A percentile compares a stretch with the other conserved stretches of the same genome.
These are phyloP conservation scores for Sporothrix schenckii DNA, from an alignment of 2,329 filamentous ascomycete genomes.

Conservation along the genomic window DNA sequence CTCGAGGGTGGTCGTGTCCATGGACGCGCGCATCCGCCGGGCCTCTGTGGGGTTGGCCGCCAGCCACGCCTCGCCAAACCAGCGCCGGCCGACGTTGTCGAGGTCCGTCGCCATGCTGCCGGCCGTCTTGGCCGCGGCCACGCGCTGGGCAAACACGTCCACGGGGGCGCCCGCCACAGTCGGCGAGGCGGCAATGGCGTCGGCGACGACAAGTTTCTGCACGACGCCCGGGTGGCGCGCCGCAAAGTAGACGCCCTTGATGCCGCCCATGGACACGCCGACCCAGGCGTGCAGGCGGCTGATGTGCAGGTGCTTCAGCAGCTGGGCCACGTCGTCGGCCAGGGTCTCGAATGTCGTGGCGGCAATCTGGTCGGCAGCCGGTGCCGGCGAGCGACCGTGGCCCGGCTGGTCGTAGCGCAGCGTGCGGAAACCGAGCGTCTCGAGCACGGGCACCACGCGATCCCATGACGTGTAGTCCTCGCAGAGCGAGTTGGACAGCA, in stretches of 20 bases:
- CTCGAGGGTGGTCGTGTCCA: constrained; percentile 46
- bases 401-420: constrained; percentile 51
- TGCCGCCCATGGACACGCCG: constrained; percentile 52
- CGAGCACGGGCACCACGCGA: constrained; percentile 44
- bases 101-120: constrained; percentile 43
- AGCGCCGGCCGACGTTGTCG: constrained; percentile 46
- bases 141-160: constrained; percentile 46
- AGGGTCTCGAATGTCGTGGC: constrained; percentile 44
- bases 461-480: constrained; percentile 48
- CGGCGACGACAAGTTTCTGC: constrained; percentile 46
- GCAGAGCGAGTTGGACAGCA: constrained; percentile 48
- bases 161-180: constrained; percentile 42
- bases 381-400: constrained; percentile 47
- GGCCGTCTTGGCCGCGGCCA: constrained; percentile 43
- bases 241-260: constrained; percentile 47
- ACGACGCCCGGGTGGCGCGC: constrained; percentile 46
- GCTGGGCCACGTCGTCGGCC: constrained; percentile 41
- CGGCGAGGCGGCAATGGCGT: constrained; percentile 48
- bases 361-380: constrained; percentile 39
- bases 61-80: constrained; percentile 48
- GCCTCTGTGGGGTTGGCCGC: constrained; percentile 44
- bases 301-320: constrained; percentile 44
- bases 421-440: constrained; percentile 45
- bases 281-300: constrained; percentile 47
- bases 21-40: constrained; percentile 43